Conservation (phyloP, 768 basidiomycete genomes). For the Boletus tylopilopsis region DNA sequence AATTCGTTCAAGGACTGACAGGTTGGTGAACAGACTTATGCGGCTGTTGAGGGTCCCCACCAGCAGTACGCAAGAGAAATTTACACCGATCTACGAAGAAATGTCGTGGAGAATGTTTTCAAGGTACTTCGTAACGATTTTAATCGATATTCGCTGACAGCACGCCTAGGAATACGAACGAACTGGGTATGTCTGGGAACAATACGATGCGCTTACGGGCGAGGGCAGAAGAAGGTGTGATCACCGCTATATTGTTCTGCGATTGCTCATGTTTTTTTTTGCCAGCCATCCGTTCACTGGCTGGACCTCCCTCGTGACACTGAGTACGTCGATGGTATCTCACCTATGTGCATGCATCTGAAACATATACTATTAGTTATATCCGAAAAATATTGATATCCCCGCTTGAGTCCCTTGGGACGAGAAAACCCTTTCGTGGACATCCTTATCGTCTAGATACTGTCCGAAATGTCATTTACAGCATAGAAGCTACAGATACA, state of each 20-base stretch:
- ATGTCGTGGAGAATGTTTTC: constrained; percentile 82
- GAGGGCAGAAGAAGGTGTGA: constrained; percentile 81
- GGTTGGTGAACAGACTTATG: constrained; percentile 60
- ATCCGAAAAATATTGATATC: constrained; percentile 59
- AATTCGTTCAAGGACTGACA: background rate
- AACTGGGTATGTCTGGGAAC: constrained; percentile 97
- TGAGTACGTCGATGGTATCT: constrained; percentile 61
- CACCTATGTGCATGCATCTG: background rate
- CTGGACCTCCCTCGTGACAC: constrained; percentile 86
- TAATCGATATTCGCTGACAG: constrained; percentile 3
- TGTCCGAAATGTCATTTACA: too few relatives aligned
- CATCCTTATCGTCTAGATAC: background rate
- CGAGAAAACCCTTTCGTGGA: background rate
- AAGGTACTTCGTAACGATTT: constrained; percentile 36
- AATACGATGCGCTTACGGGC: constrained; percentile 83
- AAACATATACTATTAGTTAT: constrained; percentile 46
- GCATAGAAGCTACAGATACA: too few relatives aligned
- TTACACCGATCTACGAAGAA: constrained; percentile 75
- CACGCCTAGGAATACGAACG: constrained; percentile 74
- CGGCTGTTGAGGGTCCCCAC: constrained; percentile 73
- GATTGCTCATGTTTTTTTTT: constrained; percentile 5
- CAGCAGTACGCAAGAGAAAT: constrained; percentile 71
- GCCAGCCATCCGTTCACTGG: constrained; percentile 93
- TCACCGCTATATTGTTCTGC: background rate
- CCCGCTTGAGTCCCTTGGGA: background rate